Conservation (phyloP, 768 basidiomycete species). For the Lentinula detonsa region DNA sequence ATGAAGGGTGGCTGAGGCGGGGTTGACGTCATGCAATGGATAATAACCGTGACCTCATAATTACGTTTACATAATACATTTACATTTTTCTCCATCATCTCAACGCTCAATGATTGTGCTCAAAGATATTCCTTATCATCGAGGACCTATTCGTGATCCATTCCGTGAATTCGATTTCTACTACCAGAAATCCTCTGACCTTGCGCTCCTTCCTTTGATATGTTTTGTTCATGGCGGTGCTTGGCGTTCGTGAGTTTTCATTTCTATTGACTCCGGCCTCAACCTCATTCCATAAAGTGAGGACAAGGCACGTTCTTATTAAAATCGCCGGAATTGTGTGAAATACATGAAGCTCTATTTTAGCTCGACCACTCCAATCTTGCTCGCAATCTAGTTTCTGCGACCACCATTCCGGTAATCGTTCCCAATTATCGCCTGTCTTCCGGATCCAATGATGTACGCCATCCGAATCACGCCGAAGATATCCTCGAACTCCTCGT, state of each 20-base stretch:
- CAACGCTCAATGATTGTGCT: constrained; percentile 17
- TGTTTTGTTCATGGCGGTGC: constrained; percentile 83
- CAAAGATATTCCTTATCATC: constrained; percentile 34
- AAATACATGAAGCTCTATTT: background rate
- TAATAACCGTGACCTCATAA: background rate
- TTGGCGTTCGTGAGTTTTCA: constrained; percentile 60
- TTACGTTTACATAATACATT: background rate
- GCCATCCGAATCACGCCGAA: constrained; percentile 66
- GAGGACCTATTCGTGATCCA: constrained; percentile 16
- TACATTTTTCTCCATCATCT: background rate
- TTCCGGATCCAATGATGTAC: constrained; percentile 29
- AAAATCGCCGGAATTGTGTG: too few species aligned
- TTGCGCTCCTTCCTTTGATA: constrained; percentile 34
- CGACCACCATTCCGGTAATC: constrained; percentile 52
- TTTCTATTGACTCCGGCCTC: background rate
- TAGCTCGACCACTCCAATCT: constrained; percentile 38
- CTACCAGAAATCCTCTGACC: constrained; percentile 19
- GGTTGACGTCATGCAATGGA: background rate
- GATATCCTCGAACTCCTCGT: constrained; percentile 60
- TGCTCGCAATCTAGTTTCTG: constrained; percentile 44
- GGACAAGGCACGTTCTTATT: constrained; percentile 48
- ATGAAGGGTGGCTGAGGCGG: background rate
- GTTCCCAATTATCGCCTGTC: constrained; percentile 80
- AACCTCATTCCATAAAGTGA: constrained; percentile 37
- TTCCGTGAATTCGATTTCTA: constrained; percentile 54